Evolutionary conservation across 257 asterid species (phyloP), one percentile per base, ranked within the genome.

Genomic region (Coffea eugenioides): DNA sequence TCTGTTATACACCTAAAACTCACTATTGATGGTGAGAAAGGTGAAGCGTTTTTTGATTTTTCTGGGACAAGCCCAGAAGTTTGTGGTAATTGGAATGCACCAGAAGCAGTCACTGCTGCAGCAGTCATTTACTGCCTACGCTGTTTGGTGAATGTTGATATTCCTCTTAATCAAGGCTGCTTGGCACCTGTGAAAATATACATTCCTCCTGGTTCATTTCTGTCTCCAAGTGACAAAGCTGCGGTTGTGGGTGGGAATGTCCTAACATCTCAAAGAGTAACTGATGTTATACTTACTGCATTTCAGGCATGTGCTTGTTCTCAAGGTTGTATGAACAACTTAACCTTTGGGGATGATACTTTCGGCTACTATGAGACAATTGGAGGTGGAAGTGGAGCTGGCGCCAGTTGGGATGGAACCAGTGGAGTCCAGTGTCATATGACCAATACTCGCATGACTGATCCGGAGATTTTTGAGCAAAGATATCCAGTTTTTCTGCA

Each of bases 361-460:
- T 95, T 93, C 45, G 99, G 99, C 25, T 95, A 95, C 84, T 93
- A 95, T 6, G 99, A 95, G 84, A 95, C 99, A 5, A 92, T 95
- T 27, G 98, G 97, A 6, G 99, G 99, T 4, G 99, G 99, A 49
- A 87, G 98, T 65, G 99, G 97, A 2, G 98, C 98, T 1, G 99
- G 99, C 25, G 97, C 97, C 36, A 86, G 79, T 34, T 95, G 99
- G 97, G 92, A 92, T 3, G 99, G 97, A 8, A 89, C 99, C 8
- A 91, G 97, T 74, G 98, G 97, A 43, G 97, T 93, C 86, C 99
- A 95, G 86, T 93, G 99, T 89, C 99, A 95, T 87, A 95, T 95
- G 99, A 95, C 99, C 4, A 95, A 95, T 76, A 93, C 99, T 23
- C 97, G 99, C 15, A 95, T 95, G 97, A 95, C 98, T 5, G 99